Evolutionary conservation across 192 early-diverging fungal species (phyloP).

Genomic region (Backusella parvicylindrica): DNA sequence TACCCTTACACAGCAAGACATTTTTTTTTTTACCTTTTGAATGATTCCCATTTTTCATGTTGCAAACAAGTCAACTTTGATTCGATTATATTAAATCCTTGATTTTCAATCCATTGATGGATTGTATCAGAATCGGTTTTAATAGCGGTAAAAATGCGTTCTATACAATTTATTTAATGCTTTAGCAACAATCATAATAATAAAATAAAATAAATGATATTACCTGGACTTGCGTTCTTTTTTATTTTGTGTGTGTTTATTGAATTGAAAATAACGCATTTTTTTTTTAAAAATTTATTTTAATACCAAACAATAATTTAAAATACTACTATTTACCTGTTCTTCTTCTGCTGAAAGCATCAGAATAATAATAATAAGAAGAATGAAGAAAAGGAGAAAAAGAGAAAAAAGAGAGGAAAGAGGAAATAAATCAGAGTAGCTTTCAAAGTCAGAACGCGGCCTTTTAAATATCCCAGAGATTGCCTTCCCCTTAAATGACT

Average conservation of each 20-base stretch:
- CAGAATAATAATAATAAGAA: background rate
- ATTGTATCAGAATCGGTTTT: background rate
- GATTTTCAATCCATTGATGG: background rate
- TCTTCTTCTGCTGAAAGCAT: background rate
- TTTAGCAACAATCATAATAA: background rate
- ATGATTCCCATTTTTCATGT: background rate
- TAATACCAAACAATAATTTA: background rate
- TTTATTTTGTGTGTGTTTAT: too few species aligned
- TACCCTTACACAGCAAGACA: background rate
- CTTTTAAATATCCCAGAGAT: background rate
- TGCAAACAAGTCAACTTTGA: background rate
- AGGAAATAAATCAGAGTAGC: background rate
- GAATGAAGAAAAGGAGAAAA: background rate
- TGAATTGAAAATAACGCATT: too few species aligned
- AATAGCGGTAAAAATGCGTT: background rate
- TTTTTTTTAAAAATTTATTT: too few species aligned
- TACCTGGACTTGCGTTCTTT: background rate
- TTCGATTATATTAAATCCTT: background rate
- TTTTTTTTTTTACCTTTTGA: background rate
- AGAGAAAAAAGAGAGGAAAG: background rate
- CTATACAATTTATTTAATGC: background rate
- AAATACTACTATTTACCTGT: background rate
- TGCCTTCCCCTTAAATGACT: background rate
- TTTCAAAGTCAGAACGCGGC: background rate
- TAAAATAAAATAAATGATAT: background rate